Evolutionary conservation across 768 basidiomycete species (phyloP), one percentile per base, ranked within the genome.

Genomic region (Paxillus involutus): DNA sequence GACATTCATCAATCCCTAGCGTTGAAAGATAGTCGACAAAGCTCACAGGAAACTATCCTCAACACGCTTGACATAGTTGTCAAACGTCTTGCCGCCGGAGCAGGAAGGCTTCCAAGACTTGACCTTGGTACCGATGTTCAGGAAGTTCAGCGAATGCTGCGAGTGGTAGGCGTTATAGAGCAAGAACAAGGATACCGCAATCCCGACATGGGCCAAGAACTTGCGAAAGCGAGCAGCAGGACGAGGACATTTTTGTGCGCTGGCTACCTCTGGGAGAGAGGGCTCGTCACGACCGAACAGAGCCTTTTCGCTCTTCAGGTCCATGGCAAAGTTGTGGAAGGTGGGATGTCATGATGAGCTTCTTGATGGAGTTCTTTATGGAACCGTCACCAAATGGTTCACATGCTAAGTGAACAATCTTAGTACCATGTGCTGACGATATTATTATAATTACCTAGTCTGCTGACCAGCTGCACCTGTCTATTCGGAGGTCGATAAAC

Each of bases 11-110:
- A 56, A 46, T n/a, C 9, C 1, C 13, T 32, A n/a, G 37, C 26
- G 24, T 12, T 32, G 17, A 26, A 21, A 21, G 16, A 41, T 9
- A 42, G 17, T 9, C 29, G 32, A 30, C 32, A 55, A 47, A 49
- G 62, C 75, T 62, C 46, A 75, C 75, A 77, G 64, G 59, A 69
- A 75, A 2, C 62, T 36, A 37, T 69, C 57, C 56, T 77, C 76
- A 29, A 63, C 54, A 2, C 39, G 56, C 36, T 44, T 42, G 17
- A 49, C 30, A 30, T 70, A 59, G 40, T 43, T 56, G 42, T 58
- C 57, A 41, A 63, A 54, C 11, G 33, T 47, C 45, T 24, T 41
- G 26, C 21, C 19, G 11, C 36, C n/a, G 9, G 47, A 24, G 43
- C 50, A 55, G 44, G 59, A 51, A 43, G 58, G 52, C 19, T 46